Conservation (phyloP, 768 basidiomycete species). For the Lactarius hatsudake region DNA sequence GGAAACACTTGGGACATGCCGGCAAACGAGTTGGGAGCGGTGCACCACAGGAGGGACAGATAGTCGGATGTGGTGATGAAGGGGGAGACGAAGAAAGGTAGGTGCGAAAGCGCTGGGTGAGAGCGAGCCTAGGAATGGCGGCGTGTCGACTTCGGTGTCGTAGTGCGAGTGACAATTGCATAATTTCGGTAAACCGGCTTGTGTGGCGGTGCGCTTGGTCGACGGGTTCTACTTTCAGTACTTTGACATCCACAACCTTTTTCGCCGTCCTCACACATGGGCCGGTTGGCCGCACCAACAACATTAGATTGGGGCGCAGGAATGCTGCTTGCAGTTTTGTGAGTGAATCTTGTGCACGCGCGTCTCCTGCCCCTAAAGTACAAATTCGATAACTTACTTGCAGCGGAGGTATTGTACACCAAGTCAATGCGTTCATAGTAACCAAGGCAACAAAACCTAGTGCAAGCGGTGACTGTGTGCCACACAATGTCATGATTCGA, state of each 20-base stretch:
- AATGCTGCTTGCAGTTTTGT: too few relatives aligned
- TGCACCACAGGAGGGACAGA: conserved; percentile 63
- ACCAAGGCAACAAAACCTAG: neutral
- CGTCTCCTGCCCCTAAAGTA: too few relatives aligned
- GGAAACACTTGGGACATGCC: conserved; percentile 71
- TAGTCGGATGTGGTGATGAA: neutral
- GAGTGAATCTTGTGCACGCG: too few relatives aligned
- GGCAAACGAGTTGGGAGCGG: conserved; percentile 63
- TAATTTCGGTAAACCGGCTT: too few relatives aligned
- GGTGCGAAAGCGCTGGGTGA: neutral
- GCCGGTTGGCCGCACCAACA: too few relatives aligned
- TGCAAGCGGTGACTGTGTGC: neutral
- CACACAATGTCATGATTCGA: neutral
- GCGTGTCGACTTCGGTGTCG: neutral
- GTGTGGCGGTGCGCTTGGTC: too few relatives aligned
- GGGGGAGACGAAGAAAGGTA: neutral
- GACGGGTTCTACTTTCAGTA: too few relatives aligned
- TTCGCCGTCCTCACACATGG: too few relatives aligned
- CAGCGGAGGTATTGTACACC: neutral
- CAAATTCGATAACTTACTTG: too few relatives aligned
- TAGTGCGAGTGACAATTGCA: neutral
- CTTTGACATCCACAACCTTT: too few relatives aligned
- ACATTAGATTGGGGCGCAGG: too few relatives aligned
- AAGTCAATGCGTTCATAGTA: neutral
- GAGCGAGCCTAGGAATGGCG: neutral